A percentile compares a stretch with the other conserved stretches of the same genome.
Evolutionary conservation across 78 protist genomes (phyloP).

Genomic region (Dictyostelium firmibasis): DNA sequence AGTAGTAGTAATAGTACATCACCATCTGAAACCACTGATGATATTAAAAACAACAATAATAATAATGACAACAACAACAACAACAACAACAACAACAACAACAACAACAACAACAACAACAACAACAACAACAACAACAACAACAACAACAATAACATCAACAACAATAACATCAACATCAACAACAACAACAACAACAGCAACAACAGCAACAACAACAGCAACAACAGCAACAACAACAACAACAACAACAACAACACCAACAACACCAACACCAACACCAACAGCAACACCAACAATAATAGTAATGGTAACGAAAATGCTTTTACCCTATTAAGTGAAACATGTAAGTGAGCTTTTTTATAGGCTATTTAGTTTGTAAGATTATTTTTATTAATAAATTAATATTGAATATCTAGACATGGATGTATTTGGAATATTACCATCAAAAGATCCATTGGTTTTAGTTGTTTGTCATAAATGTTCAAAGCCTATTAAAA

Average conservation of each 20-base stretch:
- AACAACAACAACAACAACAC: too few relatives aligned
- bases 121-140: too few relatives aligned
- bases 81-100: background rate
- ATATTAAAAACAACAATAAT: background rate
- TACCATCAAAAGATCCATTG: constrained; percentile 56
- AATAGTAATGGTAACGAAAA: too few relatives aligned
- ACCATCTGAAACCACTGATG: background rate
- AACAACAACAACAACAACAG: too few relatives aligned
- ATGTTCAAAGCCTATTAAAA: constrained; percentile 45
- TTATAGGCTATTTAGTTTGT: too few relatives aligned
- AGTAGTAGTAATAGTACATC: background rate
- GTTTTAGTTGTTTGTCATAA: constrained; percentile 50
- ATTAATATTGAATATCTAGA: background rate
- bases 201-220: too few relatives aligned
- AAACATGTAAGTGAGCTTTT: constrained; percentile 53
- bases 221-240: too few relatives aligned
- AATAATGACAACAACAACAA: background rate
- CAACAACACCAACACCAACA: too few relatives aligned
- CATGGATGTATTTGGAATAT: constrained; percentile 66
- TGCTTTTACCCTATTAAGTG: background rate
- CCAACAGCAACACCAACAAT: too few relatives aligned
- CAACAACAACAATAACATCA: too few relatives aligned
- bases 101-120: background rate
- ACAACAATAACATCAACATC: too few relatives aligned
- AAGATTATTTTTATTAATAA: too few relatives aligned